These are phyloP conservation scores for Smittium culicis DNA, from an alignment of 371 early-diverging fungal species.

Conservation along the genomic window DNA sequence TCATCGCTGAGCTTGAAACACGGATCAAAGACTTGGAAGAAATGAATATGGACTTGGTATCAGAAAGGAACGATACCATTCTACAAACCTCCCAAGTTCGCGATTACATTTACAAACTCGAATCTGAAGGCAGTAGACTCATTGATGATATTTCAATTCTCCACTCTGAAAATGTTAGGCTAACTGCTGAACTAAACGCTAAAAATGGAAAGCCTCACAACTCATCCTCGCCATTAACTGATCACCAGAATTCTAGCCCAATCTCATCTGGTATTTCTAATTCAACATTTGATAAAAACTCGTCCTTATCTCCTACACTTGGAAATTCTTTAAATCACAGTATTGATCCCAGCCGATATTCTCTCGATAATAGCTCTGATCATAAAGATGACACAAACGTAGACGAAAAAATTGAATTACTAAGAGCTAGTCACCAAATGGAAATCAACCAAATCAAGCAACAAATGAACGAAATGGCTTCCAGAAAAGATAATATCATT, in stretches of 20 bases:
- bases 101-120: slow-evolving; percentile 39
- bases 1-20: not conserved
- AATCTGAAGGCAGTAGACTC: slow-evolving; percentile 52
- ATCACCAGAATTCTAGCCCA: not conserved
- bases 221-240: not conserved
- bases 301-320: not conserved
- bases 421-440: slow-evolving; percentile 33
- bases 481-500: slow-evolving; percentile 43
- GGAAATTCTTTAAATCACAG: not conserved
- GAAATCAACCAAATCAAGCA: slow-evolving; percentile 43
- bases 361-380: not conserved
- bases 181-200: slow-evolving; percentile 20
- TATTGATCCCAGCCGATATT: not conserved
- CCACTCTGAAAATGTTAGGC: slow-evolving; percentile 39
- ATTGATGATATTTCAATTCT: slow-evolving; percentile 62
- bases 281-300: not conserved
- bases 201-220: slow-evolving; percentile 4
- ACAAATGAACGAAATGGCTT: slow-evolving; percentile 39
- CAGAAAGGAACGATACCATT: slow-evolving; percentile 32
- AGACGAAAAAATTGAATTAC: slow-evolving; percentile 32
- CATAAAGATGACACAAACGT: not conserved
- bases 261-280: not conserved
- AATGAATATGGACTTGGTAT: slow-evolving; percentile 43
- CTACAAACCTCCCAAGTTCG: slow-evolving; percentile 14
- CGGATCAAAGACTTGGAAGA: slow-evolving; percentile 32